These are phyloP conservation scores for Cladosporium sp. DNA, from an alignment of 2,329 filamentous ascomycete genomes.

Conservation along the genomic window DNA sequence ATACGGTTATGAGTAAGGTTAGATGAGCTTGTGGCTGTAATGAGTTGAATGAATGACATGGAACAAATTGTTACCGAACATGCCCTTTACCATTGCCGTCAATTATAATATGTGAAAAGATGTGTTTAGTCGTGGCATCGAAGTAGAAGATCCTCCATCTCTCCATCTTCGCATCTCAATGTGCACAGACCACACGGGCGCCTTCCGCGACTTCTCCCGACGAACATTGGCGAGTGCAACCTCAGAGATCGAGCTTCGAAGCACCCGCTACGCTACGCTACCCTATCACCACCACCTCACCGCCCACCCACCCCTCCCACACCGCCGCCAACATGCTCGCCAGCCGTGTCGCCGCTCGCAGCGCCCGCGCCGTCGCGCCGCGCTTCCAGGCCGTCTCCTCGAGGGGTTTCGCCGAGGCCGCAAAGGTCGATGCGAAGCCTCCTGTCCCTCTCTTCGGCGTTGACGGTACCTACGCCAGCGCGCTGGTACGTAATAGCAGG, in stretches of 20 bases:
- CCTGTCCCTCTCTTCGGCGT: conserved; percentile 91
- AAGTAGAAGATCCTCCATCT: not conserved
- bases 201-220: conserved; percentile 17
- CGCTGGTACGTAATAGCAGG: conserved; percentile 73
- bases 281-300: conserved; percentile 15
- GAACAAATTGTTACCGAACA: not conserved
- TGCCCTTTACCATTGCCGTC: not conserved
- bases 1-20: conserved; percentile 94
- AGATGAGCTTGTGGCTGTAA: conserved; percentile 55
- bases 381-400: conserved; percentile 59
- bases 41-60: conserved; percentile 1
- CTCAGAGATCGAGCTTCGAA: conserved; percentile 20
- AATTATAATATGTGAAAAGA: not conserved
- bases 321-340: conserved; percentile 54
- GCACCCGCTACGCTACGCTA: conserved; percentile 15
- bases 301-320: conserved; percentile 6
- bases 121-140: not conserved
- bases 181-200: not conserved
- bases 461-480: conserved; percentile 97
- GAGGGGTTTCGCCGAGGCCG: conserved; percentile 74
- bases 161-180: not conserved
- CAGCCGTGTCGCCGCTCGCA: conserved; percentile 58
- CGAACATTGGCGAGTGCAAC: conserved; percentile 16
- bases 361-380: conserved; percentile 57
- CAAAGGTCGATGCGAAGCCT: conserved; percentile 70